Evolutionary conservation across 2,329 filamentous ascomycete genomes (phyloP).

Genomic region (Neophaeococcomyces mojaviensis): DNA sequence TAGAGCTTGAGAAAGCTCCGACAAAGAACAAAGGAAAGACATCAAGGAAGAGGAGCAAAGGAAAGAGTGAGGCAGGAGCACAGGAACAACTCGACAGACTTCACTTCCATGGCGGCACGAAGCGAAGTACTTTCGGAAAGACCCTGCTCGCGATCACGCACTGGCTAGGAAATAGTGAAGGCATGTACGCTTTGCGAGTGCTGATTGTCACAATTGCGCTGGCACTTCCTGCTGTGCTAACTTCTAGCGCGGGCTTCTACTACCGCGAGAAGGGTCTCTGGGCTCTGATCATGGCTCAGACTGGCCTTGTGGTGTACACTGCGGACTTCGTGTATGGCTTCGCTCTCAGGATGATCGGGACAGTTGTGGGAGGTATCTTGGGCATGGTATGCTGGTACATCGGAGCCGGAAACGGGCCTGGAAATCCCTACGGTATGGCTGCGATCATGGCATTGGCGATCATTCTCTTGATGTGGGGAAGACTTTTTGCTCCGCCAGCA

Average conservation of each 20-base stretch:
- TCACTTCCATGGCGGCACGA: slow-evolving; percentile 15
- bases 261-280: slow-evolving; percentile 48
- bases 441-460: slow-evolving; percentile 33
- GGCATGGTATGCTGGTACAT: slow-evolving; percentile 47
- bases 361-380: slow-evolving; percentile 41
- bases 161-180: slow-evolving; percentile 39
- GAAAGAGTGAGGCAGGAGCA: not conserved
- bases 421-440: slow-evolving; percentile 45
- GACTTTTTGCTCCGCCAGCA: slow-evolving; percentile 29
- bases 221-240: slow-evolving; percentile 37
- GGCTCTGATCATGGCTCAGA: slow-evolving; percentile 47
- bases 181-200: slow-evolving; percentile 43
- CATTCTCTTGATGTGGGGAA: slow-evolving; percentile 29
- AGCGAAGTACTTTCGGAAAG: slow-evolving; percentile 25
- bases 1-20: slow-evolving; percentile 7
- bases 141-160: slow-evolving; percentile 28
- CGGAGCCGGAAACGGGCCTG: slow-evolving; percentile 40
- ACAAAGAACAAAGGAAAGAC: slow-evolving; percentile 8
- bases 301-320: slow-evolving; percentile 42
- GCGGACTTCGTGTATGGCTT: slow-evolving; percentile 45
- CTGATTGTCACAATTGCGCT: slow-evolving; percentile 41
- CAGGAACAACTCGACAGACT: slow-evolving; percentile 3
- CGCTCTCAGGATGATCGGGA: slow-evolving; percentile 36
- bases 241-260: slow-evolving; percentile 41
- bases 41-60: slow-evolving; percentile 10